These are phyloP conservation scores for Fraxinus ornus DNA, from an alignment of 305 asterid genomes.

Conservation along the genomic window DNA sequence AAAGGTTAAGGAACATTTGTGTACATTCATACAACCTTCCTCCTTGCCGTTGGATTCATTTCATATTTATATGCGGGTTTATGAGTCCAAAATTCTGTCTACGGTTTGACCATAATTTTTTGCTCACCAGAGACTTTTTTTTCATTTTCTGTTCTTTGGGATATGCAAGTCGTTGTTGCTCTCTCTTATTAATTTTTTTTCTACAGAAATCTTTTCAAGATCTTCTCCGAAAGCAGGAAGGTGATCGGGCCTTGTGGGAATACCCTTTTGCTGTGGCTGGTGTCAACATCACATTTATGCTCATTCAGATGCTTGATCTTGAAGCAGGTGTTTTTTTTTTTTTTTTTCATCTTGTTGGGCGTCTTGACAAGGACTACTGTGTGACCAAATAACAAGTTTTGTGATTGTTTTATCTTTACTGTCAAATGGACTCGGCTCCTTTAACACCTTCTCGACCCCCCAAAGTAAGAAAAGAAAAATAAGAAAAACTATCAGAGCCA, in stretches of 20 bases:
- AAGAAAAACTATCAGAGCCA: neutral
- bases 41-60: constrained; percentile 10
- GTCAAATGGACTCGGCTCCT: neutral
- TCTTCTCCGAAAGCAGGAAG: constrained; percentile 96
- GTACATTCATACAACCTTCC: constrained; percentile 1
- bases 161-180: constrained; percentile 10
- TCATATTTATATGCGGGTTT: constrained; percentile 2
- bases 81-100: neutral
- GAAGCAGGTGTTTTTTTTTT: constrained; percentile 66
- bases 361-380: constrained; percentile 1
- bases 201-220: constrained; percentile 90
- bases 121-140: neutral
- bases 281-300: constrained; percentile 98
- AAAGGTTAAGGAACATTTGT: neutral
- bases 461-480: neutral
- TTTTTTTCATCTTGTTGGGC: constrained; percentile 4
- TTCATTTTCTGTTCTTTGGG: neutral
- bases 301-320: constrained; percentile 98
- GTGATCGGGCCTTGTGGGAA: constrained; percentile 96
- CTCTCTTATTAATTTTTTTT: constrained; percentile 21
- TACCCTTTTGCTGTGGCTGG: constrained; percentile 99
- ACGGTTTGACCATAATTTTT: neutral
- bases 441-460: neutral
- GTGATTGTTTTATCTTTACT: neutral
- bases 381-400: neutral